Evolutionary conservation across 768 basidiomycete species (phyloP).

Genomic region (Russula sp.): DNA sequence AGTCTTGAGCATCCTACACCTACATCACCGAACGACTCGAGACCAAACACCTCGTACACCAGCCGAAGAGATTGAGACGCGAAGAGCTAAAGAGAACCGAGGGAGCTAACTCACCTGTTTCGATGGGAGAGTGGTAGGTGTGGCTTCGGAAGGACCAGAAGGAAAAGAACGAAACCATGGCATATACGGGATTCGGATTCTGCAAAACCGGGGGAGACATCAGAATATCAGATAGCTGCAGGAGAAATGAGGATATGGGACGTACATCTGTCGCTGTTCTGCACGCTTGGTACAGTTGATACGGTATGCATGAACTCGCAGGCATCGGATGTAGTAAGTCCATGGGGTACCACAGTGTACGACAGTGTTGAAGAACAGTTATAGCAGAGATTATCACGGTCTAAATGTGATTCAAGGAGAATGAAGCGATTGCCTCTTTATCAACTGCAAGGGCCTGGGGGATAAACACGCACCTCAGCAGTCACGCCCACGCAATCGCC

Average conservation of each 20-base stretch:
- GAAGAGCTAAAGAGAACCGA: constrained; percentile 37
- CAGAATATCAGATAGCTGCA: neutral
- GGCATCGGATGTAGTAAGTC: neutral
- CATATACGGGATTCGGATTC: constrained; percentile 76
- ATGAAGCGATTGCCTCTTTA: neutral
- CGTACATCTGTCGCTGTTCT: constrained; percentile 79
- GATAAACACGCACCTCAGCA: constrained; percentile 44
- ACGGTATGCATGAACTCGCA: constrained; percentile 4
- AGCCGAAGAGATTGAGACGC: constrained; percentile 29
- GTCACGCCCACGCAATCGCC: constrained; percentile 68
- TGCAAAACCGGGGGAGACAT: constrained; percentile 33
- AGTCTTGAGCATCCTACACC: neutral
- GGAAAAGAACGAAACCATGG: constrained; percentile 79
- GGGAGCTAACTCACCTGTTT: constrained; percentile 43
- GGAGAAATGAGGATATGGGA: constrained; percentile 1
- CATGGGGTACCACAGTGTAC: constrained; percentile 51
- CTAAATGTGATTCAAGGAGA: constrained; percentile 36
- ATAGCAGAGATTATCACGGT: constrained; percentile 60
- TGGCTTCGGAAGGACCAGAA: constrained; percentile 82
- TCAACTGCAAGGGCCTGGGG: neutral
- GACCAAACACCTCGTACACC: constrained; percentile 66
- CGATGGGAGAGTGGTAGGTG: constrained; percentile 56
- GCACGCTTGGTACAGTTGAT: constrained; percentile 69
- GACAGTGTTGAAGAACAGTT: constrained; percentile 58
- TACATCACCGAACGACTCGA: constrained; percentile 1